Percentiles rank a stretch among this genome's conserved stretches.
Evolutionary conservation across 2,329 filamentous ascomycete species (phyloP).

Genomic region (Sarocladium kiliense): DNA sequence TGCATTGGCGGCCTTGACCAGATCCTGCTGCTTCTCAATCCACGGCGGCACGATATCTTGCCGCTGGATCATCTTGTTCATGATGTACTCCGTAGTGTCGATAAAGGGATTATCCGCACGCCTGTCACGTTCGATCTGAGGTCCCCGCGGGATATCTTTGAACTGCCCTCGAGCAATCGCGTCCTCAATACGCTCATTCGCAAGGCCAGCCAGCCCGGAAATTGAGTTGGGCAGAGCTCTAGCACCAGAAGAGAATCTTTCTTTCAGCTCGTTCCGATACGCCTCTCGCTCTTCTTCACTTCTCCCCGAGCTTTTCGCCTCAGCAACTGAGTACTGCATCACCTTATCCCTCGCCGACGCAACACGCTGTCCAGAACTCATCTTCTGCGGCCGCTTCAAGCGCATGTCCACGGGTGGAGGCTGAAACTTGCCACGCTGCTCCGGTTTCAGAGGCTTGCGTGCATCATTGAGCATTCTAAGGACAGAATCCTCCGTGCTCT

Average conservation of each 20-base stretch:
- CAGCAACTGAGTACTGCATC: slow-evolving; percentile 43
- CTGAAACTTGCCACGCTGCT: slow-evolving; percentile 40
- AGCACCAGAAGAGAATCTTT: slow-evolving; percentile 70
- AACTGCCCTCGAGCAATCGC: slow-evolving; percentile 91
- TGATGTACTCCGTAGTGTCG: slow-evolving; percentile 93
- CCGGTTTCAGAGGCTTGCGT: slow-evolving; percentile 59
- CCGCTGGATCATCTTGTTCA: slow-evolving; percentile 97
- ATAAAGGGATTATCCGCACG: slow-evolving; percentile 84
- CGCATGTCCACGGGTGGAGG: slow-evolving; percentile 49
- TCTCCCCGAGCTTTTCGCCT: slow-evolving; percentile 39
- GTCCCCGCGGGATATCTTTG: slow-evolving; percentile 73
- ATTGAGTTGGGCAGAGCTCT: slow-evolving; percentile 71
- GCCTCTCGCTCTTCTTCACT: slow-evolving; percentile 69
- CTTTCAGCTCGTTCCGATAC: slow-evolving; percentile 67
- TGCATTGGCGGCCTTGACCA: slow-evolving; percentile 60
- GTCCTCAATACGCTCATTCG: slow-evolving; percentile 89
- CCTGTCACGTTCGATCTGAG: slow-evolving; percentile 73
- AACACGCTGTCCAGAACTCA: slow-evolving; percentile 40
- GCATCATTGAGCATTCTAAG: slow-evolving; percentile 82
- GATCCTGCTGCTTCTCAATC: slow-evolving; percentile 98
- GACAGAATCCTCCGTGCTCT: slow-evolving; percentile 68
- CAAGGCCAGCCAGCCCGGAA: slow-evolving; percentile 72
- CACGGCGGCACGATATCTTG: slow-evolving; percentile 95
- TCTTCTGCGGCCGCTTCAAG: slow-evolving; percentile 31
- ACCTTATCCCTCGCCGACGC: slow-evolving; percentile 54